Conservation (phyloP, 176 grass and related monocot genomes). For the Cenchrus purpureus region DNA sequence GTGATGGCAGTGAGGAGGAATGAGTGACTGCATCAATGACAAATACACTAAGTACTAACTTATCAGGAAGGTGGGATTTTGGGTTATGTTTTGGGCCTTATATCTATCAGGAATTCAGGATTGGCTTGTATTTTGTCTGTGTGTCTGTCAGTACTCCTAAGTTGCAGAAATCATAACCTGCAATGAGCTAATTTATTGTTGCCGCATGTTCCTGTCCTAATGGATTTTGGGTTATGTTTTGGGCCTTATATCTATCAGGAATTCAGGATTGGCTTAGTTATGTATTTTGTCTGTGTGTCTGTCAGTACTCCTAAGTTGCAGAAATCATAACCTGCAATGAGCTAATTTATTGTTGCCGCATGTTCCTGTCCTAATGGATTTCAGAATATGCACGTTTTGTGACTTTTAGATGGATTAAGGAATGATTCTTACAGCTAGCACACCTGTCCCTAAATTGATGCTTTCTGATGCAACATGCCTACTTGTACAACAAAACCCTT, state of each 20-base stretch:
- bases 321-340: neutral
- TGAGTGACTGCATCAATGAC: conserved; percentile 29
- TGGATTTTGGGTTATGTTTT: conserved; percentile 22
- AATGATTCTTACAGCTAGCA: conserved; percentile 32
- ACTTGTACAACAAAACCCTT: conserved; percentile 28
- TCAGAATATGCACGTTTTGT: conserved; percentile 15
- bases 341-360: neutral
- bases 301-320: neutral
- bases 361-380: conserved; percentile 1
- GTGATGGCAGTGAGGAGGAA: conserved; percentile 41
- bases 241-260: conserved; percentile 36
- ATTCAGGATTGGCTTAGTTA: neutral
- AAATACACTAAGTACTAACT: conserved; percentile 28
- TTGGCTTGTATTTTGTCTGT: conserved; percentile 11
- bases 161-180: neutral
- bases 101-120: conserved; percentile 18
- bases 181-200: neutral
- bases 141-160: neutral
- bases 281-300: conserved; percentile 16
- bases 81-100: conserved; percentile 33
- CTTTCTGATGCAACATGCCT: conserved; percentile 36
- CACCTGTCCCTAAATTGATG: conserved; percentile 27
- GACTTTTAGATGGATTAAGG: conserved; percentile 3
- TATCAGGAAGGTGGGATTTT: conserved; percentile 8
- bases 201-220: neutral